Evolutionary conservation across 306 rosid species (phyloP), one percentile per base, ranked within the genome.

Genomic region (Cyamopsis tetragonoloba): DNA sequence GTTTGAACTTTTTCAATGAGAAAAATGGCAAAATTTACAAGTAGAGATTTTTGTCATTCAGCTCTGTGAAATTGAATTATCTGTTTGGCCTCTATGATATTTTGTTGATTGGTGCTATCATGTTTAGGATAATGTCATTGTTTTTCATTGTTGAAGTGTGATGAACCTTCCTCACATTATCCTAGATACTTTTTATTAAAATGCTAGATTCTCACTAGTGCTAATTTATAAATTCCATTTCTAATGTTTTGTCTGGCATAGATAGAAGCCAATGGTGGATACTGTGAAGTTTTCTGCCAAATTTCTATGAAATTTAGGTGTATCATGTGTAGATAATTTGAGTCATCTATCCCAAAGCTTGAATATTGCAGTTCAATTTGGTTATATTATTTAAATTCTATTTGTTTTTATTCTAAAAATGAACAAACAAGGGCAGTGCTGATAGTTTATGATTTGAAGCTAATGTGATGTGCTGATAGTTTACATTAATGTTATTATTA

Each of bases 321-420:
- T 42, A 53, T 51, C 4, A 60, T 49, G 56, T 61, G 56, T n/a
- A n/a, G n/a, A n/a, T 30, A 53, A 62, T 20, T 61, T 17, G 6
- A 11, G 44, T 66, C 51, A 22, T 50, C 42, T 34, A 44, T 30
- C 19, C 39, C 17, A 44, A 10, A 30, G 15, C 42, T 71, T 34
- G 62, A 22, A 67, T 3, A 47, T 28, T 62, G 37, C 41, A 49
- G 57, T 39, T 30, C 12, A 4, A 39, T 43, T 43, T 50, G 57
- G 48, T 17, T 34, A 9, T 37, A 28, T 75, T 49, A 20, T 53
- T 30, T 56, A 65, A 68, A 30, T 62, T 24, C 35, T 50, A 47
- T 71, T 46, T 37, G 19, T 11, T 32, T 58, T 46, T 31, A 3
- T 57, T 7, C 35, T 6, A 12, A n/a, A n/a, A n/a, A n/a, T n/a